Conservation (phyloP, 148 eudicot species). For the Rhododendron kiyosumense region DNA sequence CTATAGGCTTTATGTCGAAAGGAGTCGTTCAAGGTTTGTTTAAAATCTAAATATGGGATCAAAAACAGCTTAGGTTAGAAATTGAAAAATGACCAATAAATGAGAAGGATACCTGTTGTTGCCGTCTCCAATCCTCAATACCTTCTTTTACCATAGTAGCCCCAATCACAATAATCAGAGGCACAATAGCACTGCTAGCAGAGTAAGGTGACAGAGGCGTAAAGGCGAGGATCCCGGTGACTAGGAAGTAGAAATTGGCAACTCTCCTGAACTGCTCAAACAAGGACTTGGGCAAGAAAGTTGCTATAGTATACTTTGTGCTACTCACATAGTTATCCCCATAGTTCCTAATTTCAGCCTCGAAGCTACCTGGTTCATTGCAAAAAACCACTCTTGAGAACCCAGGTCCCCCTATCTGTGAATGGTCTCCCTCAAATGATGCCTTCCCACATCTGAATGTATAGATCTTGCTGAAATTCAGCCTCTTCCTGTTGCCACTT, state of each 20-base stretch:
- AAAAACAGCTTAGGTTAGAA: not conserved
- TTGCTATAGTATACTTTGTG: conserved; percentile 72
- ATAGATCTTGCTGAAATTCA: conserved; percentile 80
- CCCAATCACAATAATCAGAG: conserved; percentile 69
- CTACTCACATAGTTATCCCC: conserved; percentile 72
- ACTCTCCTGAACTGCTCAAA: conserved; percentile 99
- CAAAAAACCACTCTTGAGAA: conserved; percentile 80
- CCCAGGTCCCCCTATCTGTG: conserved; percentile 90
- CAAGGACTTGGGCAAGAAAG: conserved; percentile 82
- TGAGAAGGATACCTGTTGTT: conserved; percentile 58
- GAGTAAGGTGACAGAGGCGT: conserved; percentile 72
- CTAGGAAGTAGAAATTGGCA: conserved; percentile 91
- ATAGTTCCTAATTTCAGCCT: conserved; percentile 37
- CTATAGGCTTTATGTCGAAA: not conserved
- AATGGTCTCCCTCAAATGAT: conserved; percentile 42
- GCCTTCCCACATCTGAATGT: conserved; percentile 64
- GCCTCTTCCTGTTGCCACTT: conserved; percentile 41
- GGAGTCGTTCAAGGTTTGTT: not conserved
- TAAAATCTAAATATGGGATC: not conserved
- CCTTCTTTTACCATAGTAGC: conserved; percentile 91
- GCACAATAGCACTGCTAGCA: conserved; percentile 68
- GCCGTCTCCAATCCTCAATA: conserved; percentile 76
- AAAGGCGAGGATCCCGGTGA: conserved; percentile 63
- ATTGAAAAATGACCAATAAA: not conserved
- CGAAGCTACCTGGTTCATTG: conserved; percentile 54